Conservation (phyloP, 2,329 filamentous ascomycete genomes). For the Pseudogymnoascus sp. region DNA sequence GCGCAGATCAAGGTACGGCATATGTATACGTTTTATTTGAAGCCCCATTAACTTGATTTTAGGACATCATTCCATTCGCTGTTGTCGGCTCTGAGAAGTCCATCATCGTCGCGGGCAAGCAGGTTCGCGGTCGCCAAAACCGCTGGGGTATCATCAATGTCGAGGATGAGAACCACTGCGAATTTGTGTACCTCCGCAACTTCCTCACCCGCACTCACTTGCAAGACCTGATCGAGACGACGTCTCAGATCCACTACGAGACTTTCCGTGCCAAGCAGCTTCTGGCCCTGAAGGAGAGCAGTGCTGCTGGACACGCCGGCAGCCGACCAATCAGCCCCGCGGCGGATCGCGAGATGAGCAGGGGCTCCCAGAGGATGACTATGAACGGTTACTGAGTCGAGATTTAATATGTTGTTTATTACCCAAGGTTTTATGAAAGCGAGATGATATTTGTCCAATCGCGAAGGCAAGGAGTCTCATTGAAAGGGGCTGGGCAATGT, state of each 20-base stretch:
- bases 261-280: constrained; percentile 99
- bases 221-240: constrained; percentile 98
- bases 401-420: constrained; percentile 9
- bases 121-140: constrained; percentile 96
- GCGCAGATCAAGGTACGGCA: constrained; percentile 81
- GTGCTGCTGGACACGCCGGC: constrained; percentile 62
- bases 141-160: constrained; percentile 99
- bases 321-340: constrained; percentile 93
- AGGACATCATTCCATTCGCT: constrained; percentile 93
- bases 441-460: constrained; percentile 26
- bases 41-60: constrained; percentile 28
- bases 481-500: constrained; percentile 24
- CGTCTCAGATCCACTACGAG: constrained; percentile 99
- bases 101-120: constrained; percentile 94
- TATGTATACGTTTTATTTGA: neutral
- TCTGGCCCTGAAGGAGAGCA: constrained; percentile 95
- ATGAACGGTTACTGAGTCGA: constrained; percentile 89
- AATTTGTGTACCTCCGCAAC: constrained; percentile 97
- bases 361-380: constrained; percentile 92
- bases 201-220: constrained; percentile 97
- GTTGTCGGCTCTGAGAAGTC: constrained; percentile 97
- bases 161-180: constrained; percentile 98
- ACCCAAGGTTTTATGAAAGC: constrained; percentile 21
- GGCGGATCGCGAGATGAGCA: constrained; percentile 91
- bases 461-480: constrained; percentile 25